These are phyloP conservation scores for Trichoderma sp. DNA, from an alignment of 2,329 filamentous ascomycete species.

Conservation along the genomic window DNA sequence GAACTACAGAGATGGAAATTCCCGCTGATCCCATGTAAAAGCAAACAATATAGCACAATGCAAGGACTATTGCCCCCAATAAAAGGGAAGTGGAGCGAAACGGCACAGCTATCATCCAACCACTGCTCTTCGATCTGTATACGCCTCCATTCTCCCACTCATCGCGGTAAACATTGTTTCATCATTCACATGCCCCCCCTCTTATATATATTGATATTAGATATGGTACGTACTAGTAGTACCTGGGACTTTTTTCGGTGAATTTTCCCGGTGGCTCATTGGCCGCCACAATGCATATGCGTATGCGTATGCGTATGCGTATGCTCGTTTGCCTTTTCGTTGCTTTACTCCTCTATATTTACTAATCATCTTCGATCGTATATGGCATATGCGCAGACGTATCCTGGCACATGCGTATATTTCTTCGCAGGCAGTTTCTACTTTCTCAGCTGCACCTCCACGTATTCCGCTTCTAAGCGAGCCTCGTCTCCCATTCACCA, in stretches of 20 bases:
- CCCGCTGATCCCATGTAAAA: neutral
- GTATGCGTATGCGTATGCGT: neutral
- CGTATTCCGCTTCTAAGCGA: slow-evolving; percentile 1
- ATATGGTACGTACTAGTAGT: neutral
- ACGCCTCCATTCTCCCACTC: neutral
- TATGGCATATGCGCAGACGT: neutral
- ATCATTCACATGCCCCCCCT: neutral
- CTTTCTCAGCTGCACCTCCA: neutral
- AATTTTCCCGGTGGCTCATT: neutral
- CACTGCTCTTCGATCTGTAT: neutral
- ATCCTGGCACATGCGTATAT: neutral
- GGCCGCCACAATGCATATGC: neutral
- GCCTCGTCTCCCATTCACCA: neutral
- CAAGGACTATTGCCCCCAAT: neutral
- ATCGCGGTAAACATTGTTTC: neutral
- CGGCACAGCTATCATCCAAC: neutral
- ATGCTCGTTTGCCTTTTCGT: too few relatives aligned
- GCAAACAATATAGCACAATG: too few relatives aligned
- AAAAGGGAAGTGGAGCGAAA: neutral
- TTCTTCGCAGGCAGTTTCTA: neutral
- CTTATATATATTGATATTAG: too few relatives aligned
- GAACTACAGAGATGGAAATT: neutral
- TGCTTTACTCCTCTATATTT: neutral
- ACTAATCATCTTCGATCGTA: neutral
- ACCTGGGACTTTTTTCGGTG: neutral